Conservation (phyloP, 2,329 filamentous ascomycete genomes). For the Aureobasidium uvarum region DNA sequence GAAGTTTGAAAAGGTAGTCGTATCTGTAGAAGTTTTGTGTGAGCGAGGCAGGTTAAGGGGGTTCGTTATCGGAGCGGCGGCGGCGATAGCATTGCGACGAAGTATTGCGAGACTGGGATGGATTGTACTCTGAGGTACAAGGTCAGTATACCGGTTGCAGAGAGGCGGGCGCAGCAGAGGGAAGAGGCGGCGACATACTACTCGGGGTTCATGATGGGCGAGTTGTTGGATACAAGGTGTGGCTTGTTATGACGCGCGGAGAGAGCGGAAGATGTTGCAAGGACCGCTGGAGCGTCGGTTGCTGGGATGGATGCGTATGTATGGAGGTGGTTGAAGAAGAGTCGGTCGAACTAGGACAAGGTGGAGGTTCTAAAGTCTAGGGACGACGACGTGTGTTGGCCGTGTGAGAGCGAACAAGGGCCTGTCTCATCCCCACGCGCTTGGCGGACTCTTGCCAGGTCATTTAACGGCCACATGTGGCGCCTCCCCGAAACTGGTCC, state of each 20-base stretch:
- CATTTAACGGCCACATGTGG: conserved; percentile 21
- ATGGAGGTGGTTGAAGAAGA: background rate
- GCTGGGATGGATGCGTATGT: background rate
- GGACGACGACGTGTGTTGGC: conserved; percentile 19
- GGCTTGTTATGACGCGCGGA: conserved; percentile 24
- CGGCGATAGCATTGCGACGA: background rate
- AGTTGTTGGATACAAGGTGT: background rate
- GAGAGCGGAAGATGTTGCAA: background rate
- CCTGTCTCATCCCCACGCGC: conserved; percentile 4
- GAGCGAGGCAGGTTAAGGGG: conserved; percentile 20
- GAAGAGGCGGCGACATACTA: conserved; percentile 61
- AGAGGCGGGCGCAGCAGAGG: conserved; percentile 21
- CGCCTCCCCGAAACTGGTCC: background rate
- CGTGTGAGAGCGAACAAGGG: conserved; percentile 22
- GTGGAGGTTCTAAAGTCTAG: conserved; percentile 1
- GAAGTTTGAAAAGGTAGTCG: conserved; percentile 99
- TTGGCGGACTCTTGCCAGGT: conserved; percentile 8
- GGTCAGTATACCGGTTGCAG: background rate
- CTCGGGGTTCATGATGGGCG: conserved; percentile 81
- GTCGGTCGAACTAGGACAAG: background rate
- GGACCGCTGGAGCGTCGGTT: background rate
- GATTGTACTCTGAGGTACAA: background rate
- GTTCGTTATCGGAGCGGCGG: conserved; percentile 16
- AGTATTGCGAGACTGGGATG: background rate
- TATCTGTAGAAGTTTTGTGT: conserved; percentile 63